Evolutionary conservation across 306 rosid genomes (phyloP).

Genomic region (Albizia julibrissin): DNA sequence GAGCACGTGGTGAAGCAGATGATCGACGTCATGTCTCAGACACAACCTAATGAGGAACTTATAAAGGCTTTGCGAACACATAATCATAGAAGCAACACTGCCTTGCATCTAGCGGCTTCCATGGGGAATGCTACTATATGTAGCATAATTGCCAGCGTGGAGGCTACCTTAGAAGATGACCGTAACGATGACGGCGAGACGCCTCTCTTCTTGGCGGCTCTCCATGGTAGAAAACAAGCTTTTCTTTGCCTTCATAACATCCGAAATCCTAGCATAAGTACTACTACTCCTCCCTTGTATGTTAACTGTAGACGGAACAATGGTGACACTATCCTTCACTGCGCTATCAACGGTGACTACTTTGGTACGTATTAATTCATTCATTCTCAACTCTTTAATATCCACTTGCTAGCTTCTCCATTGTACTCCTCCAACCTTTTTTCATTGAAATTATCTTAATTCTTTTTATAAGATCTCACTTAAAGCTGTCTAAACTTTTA

Average conservation of each 20-base stretch:
- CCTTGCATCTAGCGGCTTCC: constrained; percentile 49
- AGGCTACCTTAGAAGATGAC: not conserved
- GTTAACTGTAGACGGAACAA: not conserved
- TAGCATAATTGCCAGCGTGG: constrained; percentile 19
- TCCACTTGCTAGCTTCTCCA: not conserved
- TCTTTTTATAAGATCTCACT: no score
- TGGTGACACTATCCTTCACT: not conserved
- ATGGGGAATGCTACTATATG: constrained; percentile 16
- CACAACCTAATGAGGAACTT: no score
- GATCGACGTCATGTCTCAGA: not conserved
- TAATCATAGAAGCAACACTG: constrained; percentile 38
- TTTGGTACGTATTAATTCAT: not conserved
- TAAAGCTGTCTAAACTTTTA: no score
- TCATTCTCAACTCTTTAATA: not conserved
- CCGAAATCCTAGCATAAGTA: not conserved
- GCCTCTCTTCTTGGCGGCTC: not conserved
- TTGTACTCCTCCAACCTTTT: not conserved
- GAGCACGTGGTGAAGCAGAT: constrained; percentile 26
- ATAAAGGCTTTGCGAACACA: not conserved
- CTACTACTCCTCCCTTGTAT: not conserved
- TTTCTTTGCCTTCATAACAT: not conserved
- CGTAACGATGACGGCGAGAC: not conserved
- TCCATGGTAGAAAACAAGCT: not conserved
- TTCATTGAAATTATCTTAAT: no score
- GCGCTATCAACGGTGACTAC: not conserved